Base-by-base conservation (phyloP, 1,139 yeast species). In the Kluyveromyces marxianus region DNA sequence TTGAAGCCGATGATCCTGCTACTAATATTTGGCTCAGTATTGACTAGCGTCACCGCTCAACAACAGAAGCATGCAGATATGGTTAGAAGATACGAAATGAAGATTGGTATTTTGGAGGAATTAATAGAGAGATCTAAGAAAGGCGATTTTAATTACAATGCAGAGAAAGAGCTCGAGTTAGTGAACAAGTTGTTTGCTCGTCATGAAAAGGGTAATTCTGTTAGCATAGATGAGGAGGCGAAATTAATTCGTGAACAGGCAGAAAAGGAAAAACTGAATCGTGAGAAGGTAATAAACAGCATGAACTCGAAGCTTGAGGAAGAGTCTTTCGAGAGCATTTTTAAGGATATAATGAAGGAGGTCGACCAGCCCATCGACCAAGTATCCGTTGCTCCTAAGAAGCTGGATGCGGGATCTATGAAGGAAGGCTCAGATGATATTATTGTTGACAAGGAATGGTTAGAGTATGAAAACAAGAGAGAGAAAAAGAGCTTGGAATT, bases 11-110 rank as follows among this genome's bases (percentile, higher is more conserved):
- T 49, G 4, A 35, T 62, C 5, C 57, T 63, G 21, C 50, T 67
- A 4, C 52, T 74, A 2, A 50, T 68, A 43, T 55, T 67, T 44
- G 62, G 69, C 7, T 56, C 69, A 1, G 62, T 63, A 44, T 51
- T 67, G 2, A 69, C 57, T 31, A 65, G 60, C 52, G 70, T 71
- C 7, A 66, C 54, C 45, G 65, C 63, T 48, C 69, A 72, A 37
- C 66, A 74, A 25, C 63, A 51, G 47, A 67, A 69, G 4, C 69
- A 55, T 29, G 64, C 53, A 7, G 71, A 55, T 45, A 66, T 77
- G 44, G 76, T 68, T 36, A 57, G 65, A 46, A 51, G 67, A n/a
- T 67, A 67, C 50, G 38, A 44, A 1, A 35, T 66, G 46, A 68
- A 65, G 50, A 54, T 62, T 3, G 48, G 54, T n/a, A 66, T 63